These are phyloP conservation scores for Aspergillus taichungensis DNA, from an alignment of 495 filamentous ascomycete genomes.

Conservation along the genomic window DNA sequence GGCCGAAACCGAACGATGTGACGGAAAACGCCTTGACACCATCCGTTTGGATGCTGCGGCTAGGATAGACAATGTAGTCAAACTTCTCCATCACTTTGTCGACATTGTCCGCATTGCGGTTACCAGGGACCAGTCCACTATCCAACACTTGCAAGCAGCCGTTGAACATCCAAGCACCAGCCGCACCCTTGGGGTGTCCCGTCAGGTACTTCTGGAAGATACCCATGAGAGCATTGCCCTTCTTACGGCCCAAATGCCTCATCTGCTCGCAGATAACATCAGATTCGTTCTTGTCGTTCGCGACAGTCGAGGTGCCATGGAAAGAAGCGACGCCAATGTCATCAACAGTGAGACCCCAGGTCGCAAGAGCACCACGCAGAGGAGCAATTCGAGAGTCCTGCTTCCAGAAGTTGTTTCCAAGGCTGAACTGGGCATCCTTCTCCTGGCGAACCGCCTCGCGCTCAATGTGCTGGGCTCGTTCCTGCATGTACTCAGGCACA, in stretches of 20 bases:
- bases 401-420: conserved; percentile 99
- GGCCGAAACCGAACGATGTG: conserved; percentile 98
- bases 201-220: conserved; percentile 99
- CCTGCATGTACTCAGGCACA: conserved; percentile 76
- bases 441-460: conserved; percentile 83
- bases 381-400: conserved; percentile 87
- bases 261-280: conserved; percentile 96
- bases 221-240: conserved; percentile 91
- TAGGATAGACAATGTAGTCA: conserved; percentile 96
- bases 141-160: conserved; percentile 92
- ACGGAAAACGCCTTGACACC: conserved; percentile 97
- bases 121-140: conserved; percentile 86
- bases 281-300: conserved; percentile 99
- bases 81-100: conserved; percentile 94
- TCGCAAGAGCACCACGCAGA: conserved; percentile 86
- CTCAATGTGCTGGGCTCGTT: conserved; percentile 78
- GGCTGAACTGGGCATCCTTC: conserved; percentile 80
- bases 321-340: conserved; percentile 93
- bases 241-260: conserved; percentile 84
- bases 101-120: conserved; percentile 96
- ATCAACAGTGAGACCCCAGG: conserved; percentile 96
- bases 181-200: conserved; percentile 97
- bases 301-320: conserved; percentile 96
- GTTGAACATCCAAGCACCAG: conserved; percentile 99
- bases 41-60: conserved; percentile 90